Percentiles rank a stretch among this genome's conserved stretches.
These are phyloP conservation scores for Oryza glumipatula DNA, from an alignment of 176 grass and related monocot species.

Conservation along the genomic window DNA sequence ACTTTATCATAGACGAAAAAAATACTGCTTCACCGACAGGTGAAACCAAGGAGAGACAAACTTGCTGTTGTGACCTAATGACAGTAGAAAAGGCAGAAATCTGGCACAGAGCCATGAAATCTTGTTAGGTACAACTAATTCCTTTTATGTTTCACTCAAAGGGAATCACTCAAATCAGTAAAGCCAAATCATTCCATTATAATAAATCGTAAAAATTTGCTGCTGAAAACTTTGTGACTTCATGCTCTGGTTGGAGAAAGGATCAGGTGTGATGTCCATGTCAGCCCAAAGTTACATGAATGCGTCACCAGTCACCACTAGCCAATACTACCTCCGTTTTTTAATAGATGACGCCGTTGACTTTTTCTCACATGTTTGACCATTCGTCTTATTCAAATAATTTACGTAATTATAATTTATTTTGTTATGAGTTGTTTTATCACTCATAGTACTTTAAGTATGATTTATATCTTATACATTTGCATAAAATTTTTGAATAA, in stretches of 20 bases:
- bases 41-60: not conserved
- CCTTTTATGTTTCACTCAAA: conserved; percentile 51
- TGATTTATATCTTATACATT: too few relatives aligned
- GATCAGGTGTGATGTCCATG: conserved; percentile 16
- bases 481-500: too few relatives aligned
- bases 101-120: conserved; percentile 10
- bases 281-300: conserved; percentile 21
- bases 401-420: too few relatives aligned
- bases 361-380: too few relatives aligned
- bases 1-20: not conserved
- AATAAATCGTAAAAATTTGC: conserved; percentile 9
- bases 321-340: too few relatives aligned
- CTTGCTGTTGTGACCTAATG: not conserved
- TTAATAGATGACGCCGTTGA: too few relatives aligned
- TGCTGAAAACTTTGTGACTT: not conserved
- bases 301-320: conserved; percentile 4
- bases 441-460: too few relatives aligned
- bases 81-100: conserved; percentile 14
- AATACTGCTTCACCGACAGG: not conserved
- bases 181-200: not conserved
- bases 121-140: conserved; percentile 56
- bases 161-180: conserved; percentile 5
- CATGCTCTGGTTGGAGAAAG: conserved; percentile 13
- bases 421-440: too few relatives aligned
- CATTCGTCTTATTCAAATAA: too few relatives aligned